Evolutionary conservation across 1,139 yeast genomes (phyloP).

Genomic region (Taphrina communis): DNA sequence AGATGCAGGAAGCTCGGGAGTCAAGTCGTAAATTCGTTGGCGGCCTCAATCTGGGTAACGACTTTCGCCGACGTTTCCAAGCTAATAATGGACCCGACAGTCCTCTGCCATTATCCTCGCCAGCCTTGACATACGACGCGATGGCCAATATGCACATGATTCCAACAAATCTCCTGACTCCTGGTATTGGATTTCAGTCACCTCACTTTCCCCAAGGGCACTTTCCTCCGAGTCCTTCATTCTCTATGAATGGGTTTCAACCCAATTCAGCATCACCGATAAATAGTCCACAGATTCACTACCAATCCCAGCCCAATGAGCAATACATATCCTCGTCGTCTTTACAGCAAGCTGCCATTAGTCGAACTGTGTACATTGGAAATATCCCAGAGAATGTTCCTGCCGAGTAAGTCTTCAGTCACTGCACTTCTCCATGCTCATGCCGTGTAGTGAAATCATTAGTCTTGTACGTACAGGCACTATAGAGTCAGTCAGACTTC

Average conservation of each 20-base stretch:
- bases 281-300: slow-evolving; percentile 27
- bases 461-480: slow-evolving; percentile 64
- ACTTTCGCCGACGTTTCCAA: slow-evolving; percentile 36
- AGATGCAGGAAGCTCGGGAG: slow-evolving; percentile 39
- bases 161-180: slow-evolving; percentile 35
- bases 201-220: slow-evolving; percentile 36
- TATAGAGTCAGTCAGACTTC: slow-evolving; percentile 68
- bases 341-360: slow-evolving; percentile 45
- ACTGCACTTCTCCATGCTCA: slow-evolving; percentile 53
- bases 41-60: slow-evolving; percentile 37
- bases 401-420: slow-evolving; percentile 21
- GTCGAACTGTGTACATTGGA: slow-evolving; percentile 86
- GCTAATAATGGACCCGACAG: slow-evolving; percentile 32
- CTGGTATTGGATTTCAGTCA: slow-evolving; percentile 38
- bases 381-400: slow-evolving; percentile 72
- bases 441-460: slow-evolving; percentile 49
- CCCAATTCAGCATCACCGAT: slow-evolving; percentile 17
- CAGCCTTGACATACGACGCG: slow-evolving; percentile 34
- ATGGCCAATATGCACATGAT: slow-evolving; percentile 41
- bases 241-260: slow-evolving; percentile 12
- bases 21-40: slow-evolving; percentile 39
- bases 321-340: slow-evolving; percentile 1
- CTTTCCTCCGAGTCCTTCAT: slow-evolving; percentile 33
- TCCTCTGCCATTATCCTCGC: slow-evolving; percentile 31
- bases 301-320: slow-evolving; percentile 4